Percentiles rank a stretch among this genome's conserved stretches.
Evolutionary conservation across 768 basidiomycete species (phyloP).

Genomic region (Dioszegia crocea): DNA sequence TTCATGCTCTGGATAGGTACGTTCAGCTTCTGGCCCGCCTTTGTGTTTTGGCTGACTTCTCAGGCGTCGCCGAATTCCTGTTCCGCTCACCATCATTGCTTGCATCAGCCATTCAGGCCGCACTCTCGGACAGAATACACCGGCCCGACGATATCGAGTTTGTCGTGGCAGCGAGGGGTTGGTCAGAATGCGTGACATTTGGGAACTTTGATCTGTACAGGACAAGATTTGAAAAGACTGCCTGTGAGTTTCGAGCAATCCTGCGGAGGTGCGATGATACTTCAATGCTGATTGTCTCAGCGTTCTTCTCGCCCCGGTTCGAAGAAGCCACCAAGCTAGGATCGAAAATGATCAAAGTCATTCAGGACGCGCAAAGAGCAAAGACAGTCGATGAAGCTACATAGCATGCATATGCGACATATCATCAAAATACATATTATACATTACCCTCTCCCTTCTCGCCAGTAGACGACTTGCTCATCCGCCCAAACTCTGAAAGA

Average conservation of each 20-base stretch:
- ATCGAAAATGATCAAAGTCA: constrained; percentile 81
- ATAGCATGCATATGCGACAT: too few relatives aligned
- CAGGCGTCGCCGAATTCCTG: constrained; percentile 84
- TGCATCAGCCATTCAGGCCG: constrained; percentile 67
- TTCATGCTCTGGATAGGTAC: constrained; percentile 86
- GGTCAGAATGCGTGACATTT: constrained; percentile 93
- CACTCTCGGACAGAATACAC: constrained; percentile 70
- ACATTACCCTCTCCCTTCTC: too few relatives aligned
- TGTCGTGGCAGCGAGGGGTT: constrained; percentile 84
- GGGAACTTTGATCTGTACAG: constrained; percentile 86
- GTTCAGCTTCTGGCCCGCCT: constrained; percentile 2
- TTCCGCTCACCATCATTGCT: constrained; percentile 68
- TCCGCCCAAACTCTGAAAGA: too few relatives aligned
- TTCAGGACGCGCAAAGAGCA: constrained; percentile 49
- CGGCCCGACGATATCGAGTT: constrained; percentile 90
- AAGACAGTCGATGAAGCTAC: neutral
- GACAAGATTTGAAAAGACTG: constrained; percentile 71
- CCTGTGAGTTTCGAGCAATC: constrained; percentile 38
- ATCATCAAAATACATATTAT: too few relatives aligned
- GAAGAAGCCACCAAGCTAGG: constrained; percentile 78
- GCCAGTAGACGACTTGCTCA: too few relatives aligned
- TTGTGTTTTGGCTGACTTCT: neutral
- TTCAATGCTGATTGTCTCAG: constrained; percentile 47
- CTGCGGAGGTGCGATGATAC: neutral
- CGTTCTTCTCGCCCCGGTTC: constrained; percentile 71